These are phyloP conservation scores for Plasmodium relictum DNA, from an alignment of 169 alveolate genomes.

Conservation along the genomic window DNA sequence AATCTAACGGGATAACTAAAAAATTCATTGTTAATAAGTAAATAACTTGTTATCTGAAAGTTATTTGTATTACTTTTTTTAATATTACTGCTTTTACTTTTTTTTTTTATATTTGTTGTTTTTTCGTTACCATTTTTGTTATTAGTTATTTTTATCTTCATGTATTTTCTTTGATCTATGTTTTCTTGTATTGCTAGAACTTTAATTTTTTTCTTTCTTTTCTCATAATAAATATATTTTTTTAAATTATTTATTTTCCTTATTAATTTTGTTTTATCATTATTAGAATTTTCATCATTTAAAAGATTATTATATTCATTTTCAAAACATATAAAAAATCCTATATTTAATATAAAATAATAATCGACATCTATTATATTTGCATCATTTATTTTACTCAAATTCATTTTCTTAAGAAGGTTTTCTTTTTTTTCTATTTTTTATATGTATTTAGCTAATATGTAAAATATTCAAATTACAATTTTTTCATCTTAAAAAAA, in stretches of 20 bases:
- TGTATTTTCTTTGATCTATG: not conserved
- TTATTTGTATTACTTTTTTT: not conserved
- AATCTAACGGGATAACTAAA: conserved; percentile 25
- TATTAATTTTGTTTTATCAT: not conserved
- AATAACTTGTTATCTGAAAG: conserved; percentile 10
- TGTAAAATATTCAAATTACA: too few relatives aligned
- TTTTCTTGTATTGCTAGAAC: not conserved
- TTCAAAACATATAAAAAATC: conserved; percentile 21
- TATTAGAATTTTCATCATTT: not conserved
- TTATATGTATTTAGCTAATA: too few relatives aligned
- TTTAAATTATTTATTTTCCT: conserved; percentile 9
- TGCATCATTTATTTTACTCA: conserved; percentile 2
- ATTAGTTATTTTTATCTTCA: not conserved
- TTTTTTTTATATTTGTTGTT: not conserved
- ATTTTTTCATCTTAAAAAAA: too few relatives aligned
- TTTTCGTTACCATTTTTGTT: not conserved
- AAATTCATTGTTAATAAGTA: conserved; percentile 42
- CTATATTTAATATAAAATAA: conserved; percentile 16
- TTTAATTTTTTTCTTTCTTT: not conserved
- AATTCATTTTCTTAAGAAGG: not conserved
- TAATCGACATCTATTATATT: conserved; percentile 25
- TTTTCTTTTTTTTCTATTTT: too few relatives aligned
- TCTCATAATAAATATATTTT: not conserved
- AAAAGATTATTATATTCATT: not conserved
- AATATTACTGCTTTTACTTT: not conserved